These are phyloP conservation scores for Aspergillus funiculosus DNA, from an alignment of 495 filamentous ascomycete genomes.

Conservation along the genomic window DNA sequence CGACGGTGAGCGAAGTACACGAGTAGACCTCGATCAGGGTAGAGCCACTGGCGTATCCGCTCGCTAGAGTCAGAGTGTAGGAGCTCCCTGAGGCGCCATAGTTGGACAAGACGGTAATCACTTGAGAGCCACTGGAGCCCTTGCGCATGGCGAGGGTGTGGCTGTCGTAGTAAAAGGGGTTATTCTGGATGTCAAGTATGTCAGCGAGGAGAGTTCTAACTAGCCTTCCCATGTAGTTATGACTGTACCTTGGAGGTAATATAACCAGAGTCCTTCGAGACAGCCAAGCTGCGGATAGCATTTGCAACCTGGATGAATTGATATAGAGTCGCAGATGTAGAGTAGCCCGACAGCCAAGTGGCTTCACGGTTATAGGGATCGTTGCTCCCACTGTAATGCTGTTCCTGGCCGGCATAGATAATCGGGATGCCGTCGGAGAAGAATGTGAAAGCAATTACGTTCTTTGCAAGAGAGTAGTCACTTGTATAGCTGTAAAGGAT, in stretches of 20 bases:
- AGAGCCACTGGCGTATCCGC: conserved; percentile 29
- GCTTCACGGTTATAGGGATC: conserved; percentile 72
- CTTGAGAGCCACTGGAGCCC: conserved; percentile 45
- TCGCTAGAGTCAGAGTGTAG: conserved; percentile 43
- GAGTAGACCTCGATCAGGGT: conserved; percentile 39
- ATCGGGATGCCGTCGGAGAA: conserved; percentile 65
- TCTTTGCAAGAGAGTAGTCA: conserved; percentile 52
- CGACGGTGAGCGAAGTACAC: conserved; percentile 35
- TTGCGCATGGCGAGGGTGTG: conserved; percentile 59
- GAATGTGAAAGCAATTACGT: conserved; percentile 66
- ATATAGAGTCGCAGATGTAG: conserved; percentile 69
- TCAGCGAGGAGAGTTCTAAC: not conserved
- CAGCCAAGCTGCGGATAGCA: conserved; percentile 52
- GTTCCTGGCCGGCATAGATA: conserved; percentile 68
- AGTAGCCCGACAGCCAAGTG: conserved; percentile 62
- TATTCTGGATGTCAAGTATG: conserved; percentile 34
- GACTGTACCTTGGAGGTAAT: conserved; percentile 41
- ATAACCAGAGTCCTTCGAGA: conserved; percentile 41
- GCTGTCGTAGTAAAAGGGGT: conserved; percentile 50
- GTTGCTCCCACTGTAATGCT: conserved; percentile 57
- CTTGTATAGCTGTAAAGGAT: conserved; percentile 48
- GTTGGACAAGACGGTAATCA: conserved; percentile 51
- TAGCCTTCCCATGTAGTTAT: not conserved
- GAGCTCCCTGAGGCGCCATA: conserved; percentile 23
- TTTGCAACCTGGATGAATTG: conserved; percentile 54